Evolutionary conservation across 2,329 filamentous ascomycete species (phyloP), one percentile per base, ranked within the genome.

Genomic region (Talaromyces sp.): DNA sequence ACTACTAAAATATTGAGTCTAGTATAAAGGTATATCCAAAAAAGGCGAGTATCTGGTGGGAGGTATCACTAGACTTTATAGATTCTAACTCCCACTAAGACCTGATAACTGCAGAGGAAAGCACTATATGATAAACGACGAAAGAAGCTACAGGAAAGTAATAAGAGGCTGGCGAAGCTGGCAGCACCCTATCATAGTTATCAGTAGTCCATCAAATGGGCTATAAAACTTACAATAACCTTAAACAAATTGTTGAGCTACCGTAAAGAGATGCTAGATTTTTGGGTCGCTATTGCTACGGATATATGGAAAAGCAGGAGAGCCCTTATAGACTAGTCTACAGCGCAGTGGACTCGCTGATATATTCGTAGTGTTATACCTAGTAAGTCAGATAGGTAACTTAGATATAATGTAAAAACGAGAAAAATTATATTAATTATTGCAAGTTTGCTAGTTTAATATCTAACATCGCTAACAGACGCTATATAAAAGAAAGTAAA

Each of bases 301-400:
- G 65, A 29, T 35, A 66, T 57, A 51, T 68, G 63, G 55, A 67
- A 62, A 53, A 53, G 60, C 24, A 66, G 51, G 26, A 69, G 60
- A 56, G 62, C 53, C 51, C 54, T 54, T 38, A 61, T 54, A 56
- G 65, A 66, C 65, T 63, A 69, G 21, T 64, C 63, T 8, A 58
- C 61, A 57, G 64, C 60, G 61, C 61, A 57, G 58, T 68, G 64
- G 32, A 68, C 64, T 38, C 38, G 51, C 17, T 58, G 58, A 63
- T 57, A 67, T 26, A 61, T 57, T 14, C 35, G 50, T 51, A 57
- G 64, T 19, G 50, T 43, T 43, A 43, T 43, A 43, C 38, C 38
- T 43, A 43, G 38, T 11, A 43, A 43, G 38, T 43, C 38, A 43
- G 38, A 43, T 11, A 43, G 38, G n/a, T 43, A 43, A 43, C 38